Conservation (phyloP, 352 stramenopile species). For the Elongisporangium prolatum region DNA sequence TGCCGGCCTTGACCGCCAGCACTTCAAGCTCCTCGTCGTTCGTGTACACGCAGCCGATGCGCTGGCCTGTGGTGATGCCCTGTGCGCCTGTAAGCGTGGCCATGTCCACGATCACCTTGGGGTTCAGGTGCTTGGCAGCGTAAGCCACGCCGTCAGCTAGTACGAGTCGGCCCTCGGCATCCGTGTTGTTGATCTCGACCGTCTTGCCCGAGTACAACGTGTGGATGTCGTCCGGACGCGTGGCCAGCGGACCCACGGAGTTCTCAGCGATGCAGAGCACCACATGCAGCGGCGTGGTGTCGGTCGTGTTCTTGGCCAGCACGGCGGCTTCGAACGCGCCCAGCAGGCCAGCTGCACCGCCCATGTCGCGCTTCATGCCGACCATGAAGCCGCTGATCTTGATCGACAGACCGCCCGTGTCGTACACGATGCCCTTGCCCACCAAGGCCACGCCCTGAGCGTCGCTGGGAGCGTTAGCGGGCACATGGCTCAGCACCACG, state of each 20-base stretch:
- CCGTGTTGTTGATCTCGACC: conserved; percentile 97
- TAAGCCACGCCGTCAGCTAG: conserved; percentile 93
- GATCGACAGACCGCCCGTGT: conserved; percentile 94
- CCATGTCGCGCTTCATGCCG: conserved; percentile 95
- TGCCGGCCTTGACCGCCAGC: conserved; percentile 73
- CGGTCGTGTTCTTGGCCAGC: conserved; percentile 84
- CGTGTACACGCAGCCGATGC: conserved; percentile 90
- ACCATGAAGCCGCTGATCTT: conserved; percentile 89
- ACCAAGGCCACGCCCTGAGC: conserved; percentile 77
- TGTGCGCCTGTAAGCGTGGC: conserved; percentile 95
- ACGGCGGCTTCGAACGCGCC: conserved; percentile 78
- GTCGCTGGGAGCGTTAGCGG: conserved; percentile 16
- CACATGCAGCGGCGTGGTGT: conserved; percentile 80
- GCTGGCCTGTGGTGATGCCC: conserved; percentile 88
- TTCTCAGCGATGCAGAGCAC: conserved; percentile 95
- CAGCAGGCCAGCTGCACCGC: conserved; percentile 65
- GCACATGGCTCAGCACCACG: conserved; percentile 87
- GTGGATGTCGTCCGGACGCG: conserved; percentile 93
- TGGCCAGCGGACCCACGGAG: conserved; percentile 84
- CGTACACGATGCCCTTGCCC: conserved; percentile 96
- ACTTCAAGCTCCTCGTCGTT: conserved; percentile 89
- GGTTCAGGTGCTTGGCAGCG: conserved; percentile 88
- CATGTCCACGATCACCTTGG: conserved; percentile 93
- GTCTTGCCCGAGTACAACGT: conserved; percentile 93
- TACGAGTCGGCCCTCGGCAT: conserved; percentile 94